Percentiles rank a stretch among this genome's conserved stretches.
Conservation (phyloP, 2,329 filamentous ascomycete species). For the Trichoderma atroviride region DNA sequence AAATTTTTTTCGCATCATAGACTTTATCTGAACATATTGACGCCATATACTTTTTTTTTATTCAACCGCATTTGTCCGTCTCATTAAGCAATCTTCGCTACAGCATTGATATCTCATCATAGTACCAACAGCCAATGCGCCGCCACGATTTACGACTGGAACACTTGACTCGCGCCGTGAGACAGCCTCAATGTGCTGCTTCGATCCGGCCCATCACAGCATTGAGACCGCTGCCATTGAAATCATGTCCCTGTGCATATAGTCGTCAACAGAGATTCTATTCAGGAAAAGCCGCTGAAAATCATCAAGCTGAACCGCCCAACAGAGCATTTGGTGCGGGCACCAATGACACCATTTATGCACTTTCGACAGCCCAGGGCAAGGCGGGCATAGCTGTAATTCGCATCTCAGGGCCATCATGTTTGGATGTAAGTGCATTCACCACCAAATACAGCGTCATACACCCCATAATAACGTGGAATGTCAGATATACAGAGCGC, state of each 20-base stretch:
- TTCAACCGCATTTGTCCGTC: not conserved
- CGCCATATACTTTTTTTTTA: not conserved
- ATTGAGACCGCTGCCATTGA: not conserved
- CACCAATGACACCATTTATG: constrained; percentile 75
- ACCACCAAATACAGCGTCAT: not conserved
- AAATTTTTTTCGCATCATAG: not conserved
- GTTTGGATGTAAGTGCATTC: constrained; percentile 58
- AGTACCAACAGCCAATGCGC: constrained; percentile 31
- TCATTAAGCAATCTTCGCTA: not conserved
- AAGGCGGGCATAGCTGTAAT: constrained; percentile 89
- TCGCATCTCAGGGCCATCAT: constrained; percentile 79
- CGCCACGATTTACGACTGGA: constrained; percentile 31
- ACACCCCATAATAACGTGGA: constrained; percentile 14
- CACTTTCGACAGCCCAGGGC: constrained; percentile 83
- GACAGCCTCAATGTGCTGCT: constrained; percentile 19
- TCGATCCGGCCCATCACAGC: not conserved
- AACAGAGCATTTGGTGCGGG: constrained; percentile 29
- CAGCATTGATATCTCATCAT: not conserved
- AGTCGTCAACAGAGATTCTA: not conserved
- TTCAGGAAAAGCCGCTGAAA: not conserved
- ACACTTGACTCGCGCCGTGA: constrained; percentile 29
- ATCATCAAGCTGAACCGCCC: not conserved
- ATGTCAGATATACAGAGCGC: constrained; percentile 51
- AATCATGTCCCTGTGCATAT: not conserved
- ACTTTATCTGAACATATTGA: not conserved